phyloP scores from a whole-genome alignment of 2,329 filamentous ascomycete genomes.

The Pseudopithomyces maydicus region DNA sequence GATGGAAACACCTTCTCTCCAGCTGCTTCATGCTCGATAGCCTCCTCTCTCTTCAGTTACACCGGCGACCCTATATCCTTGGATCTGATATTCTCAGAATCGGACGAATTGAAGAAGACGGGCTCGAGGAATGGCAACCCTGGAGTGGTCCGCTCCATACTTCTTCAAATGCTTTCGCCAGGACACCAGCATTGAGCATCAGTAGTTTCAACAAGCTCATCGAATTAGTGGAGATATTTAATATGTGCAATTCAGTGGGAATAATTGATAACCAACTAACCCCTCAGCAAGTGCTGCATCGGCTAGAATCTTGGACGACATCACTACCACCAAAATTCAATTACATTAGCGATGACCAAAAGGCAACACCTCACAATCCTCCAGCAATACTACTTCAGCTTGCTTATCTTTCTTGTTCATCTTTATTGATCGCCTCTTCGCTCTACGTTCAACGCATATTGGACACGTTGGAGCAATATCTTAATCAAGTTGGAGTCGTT shows the following conservation, averaged over 20 bases:
- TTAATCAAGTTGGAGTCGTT: constrained; percentile 25
- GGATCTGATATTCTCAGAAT: constrained; percentile 54
- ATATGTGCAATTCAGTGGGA: constrained; percentile 11
- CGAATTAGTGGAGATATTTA: constrained; percentile 31
- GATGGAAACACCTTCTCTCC: constrained; percentile 53
- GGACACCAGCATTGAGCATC: constrained; percentile 48
- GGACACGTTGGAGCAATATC: constrained; percentile 31
- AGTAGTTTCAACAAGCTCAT: constrained; percentile 61
- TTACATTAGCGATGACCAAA: constrained; percentile 20
- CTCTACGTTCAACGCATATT: constrained; percentile 22
- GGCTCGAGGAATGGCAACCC: constrained; percentile 75
- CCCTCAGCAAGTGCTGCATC: constrained; percentile 40
- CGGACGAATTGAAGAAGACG: constrained; percentile 65
- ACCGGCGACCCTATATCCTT: constrained; percentile 57
- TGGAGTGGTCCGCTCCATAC: constrained; percentile 63
- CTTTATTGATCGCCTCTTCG: constrained; percentile 28
- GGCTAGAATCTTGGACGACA: constrained; percentile 45
- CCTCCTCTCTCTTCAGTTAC: constrained; percentile 58
- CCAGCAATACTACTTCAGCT: constrained; percentile 34
- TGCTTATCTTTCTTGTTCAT: constrained; percentile 29
- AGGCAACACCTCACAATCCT: constrained; percentile 24
- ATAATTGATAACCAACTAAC: constrained; percentile 25
- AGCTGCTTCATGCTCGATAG: constrained; percentile 69
- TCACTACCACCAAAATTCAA: constrained; percentile 31
- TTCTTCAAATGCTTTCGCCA: constrained; percentile 17